Percentiles rank a stretch among this genome's conserved stretches.
phyloP scores from a whole-genome alignment of 1,284 basidiomycete species.

The Gastroboletus turbinatus region DNA sequence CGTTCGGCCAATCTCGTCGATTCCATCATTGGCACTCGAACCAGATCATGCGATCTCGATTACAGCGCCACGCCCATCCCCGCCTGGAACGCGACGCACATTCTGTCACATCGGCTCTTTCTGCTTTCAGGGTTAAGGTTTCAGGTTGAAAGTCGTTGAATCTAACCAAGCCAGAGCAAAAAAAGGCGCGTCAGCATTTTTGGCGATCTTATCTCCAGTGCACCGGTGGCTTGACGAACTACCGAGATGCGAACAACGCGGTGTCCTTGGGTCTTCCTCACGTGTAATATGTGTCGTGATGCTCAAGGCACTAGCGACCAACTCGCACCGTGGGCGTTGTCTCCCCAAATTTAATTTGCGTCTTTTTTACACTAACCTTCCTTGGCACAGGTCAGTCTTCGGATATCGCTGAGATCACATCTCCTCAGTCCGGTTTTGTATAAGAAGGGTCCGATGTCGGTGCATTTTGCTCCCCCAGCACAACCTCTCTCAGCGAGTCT shows the following conservation, averaged over 20 bases:
- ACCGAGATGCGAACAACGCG: constrained; percentile 23
- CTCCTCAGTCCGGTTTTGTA: constrained; percentile 23
- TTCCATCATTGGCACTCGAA: constrained; percentile 10
- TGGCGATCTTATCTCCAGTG: constrained; percentile 31
- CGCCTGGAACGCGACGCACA: constrained; percentile 4
- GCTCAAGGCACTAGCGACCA: constrained; percentile 29
- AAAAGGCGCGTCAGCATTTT: constrained; percentile 15
- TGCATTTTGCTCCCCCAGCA: constrained; percentile 2
- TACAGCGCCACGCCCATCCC: constrained; percentile 11
- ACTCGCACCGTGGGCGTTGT: constrained; percentile 25
- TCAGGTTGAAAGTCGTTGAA: constrained; percentile 2
- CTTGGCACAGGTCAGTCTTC: constrained; percentile 24
- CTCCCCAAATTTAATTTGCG: constrained; percentile 29
- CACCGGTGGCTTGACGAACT: constrained; percentile 20
- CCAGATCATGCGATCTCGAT: constrained; percentile 26
- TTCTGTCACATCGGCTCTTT: constrained; percentile 10
- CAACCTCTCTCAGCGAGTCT: constrained; percentile 27
- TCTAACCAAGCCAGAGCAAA: constrained; percentile 9
- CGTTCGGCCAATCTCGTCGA: constrained; percentile 19
- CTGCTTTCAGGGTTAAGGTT: constrained; percentile 18
- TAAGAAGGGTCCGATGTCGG: constrained; percentile 28
- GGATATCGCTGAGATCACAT: constrained; percentile 21
- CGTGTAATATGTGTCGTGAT: constrained; percentile 36
- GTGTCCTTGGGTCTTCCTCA: constrained; percentile 31
- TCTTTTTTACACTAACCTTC: constrained; percentile 30